phyloP scores from a whole-genome alignment of 2,329 filamentous ascomycete species.

The Alternaria ethzedia region DNA sequence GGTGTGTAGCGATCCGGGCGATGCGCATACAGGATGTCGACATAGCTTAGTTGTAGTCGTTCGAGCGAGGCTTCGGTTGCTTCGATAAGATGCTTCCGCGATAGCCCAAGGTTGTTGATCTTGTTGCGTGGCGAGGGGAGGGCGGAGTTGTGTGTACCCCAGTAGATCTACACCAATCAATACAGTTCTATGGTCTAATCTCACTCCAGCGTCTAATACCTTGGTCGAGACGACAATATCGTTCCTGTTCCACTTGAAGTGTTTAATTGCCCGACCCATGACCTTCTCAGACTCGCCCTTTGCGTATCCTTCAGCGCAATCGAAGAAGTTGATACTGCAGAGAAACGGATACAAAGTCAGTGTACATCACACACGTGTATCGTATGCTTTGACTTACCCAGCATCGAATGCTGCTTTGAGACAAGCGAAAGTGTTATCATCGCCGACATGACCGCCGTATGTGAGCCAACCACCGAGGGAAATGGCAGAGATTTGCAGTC shows the following conservation, averaged over 20 bases:
- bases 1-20: conserved; percentile 71
- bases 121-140: conserved; percentile 57
- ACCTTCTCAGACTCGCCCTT: conserved; percentile 61
- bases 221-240: conserved; percentile 66
- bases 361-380: background rate
- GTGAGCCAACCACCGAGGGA: conserved; percentile 70
- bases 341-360: background rate
- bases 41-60: conserved; percentile 64
- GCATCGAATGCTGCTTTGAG: conserved; percentile 63
- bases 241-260: conserved; percentile 64
- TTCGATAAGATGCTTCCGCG: conserved; percentile 73
- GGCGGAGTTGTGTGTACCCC: conserved; percentile 62
- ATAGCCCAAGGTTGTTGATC: conserved; percentile 72
- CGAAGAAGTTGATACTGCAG: conserved; percentile 64
- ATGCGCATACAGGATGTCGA: conserved; percentile 74
- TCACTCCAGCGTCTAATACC: conserved; percentile 36
- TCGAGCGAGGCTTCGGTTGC: conserved; percentile 66
- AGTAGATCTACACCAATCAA: conserved; percentile 62
- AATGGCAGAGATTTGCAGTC: conserved; percentile 76
- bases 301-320: conserved; percentile 63
- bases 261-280: conserved; percentile 64
- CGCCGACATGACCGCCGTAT: conserved; percentile 74
- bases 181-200: background rate
- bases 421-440: conserved; percentile 64
- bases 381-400: conserved; percentile 23